A percentile compares a stretch with the other conserved stretches of the same genome.
These are phyloP conservation scores for Neonectria coccinea DNA, from an alignment of 2,329 filamentous ascomycete species.

Conservation along the genomic window DNA sequence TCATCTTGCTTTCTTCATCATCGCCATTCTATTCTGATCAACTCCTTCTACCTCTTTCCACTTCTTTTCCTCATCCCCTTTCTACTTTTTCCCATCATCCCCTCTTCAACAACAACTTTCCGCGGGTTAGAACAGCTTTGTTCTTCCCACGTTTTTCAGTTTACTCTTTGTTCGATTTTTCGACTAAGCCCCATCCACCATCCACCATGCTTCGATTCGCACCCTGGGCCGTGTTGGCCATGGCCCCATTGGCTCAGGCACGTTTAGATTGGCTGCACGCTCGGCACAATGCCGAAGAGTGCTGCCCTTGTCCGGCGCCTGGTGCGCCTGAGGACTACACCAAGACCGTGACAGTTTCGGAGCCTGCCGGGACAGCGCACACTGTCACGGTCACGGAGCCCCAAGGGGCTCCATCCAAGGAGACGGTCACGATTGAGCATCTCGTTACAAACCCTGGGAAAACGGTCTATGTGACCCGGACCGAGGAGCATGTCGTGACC, in stretches of 20 bases:
- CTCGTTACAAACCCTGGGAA: conserved; percentile 40
- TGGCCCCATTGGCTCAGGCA: conserved; percentile 45
- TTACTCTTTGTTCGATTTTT: neutral
- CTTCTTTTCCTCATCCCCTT: conserved; percentile 4
- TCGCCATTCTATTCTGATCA: conserved; percentile 18
- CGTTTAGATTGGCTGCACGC: conserved; percentile 37
- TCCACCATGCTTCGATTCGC: conserved; percentile 43
- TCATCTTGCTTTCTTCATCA: conserved; percentile 18
- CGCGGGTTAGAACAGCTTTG: neutral
- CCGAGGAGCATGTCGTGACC: conserved; percentile 40
- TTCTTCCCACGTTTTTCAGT: conserved; percentile 7
- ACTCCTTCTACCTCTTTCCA: conserved; percentile 1
- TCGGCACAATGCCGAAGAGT: conserved; percentile 40
- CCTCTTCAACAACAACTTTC: neutral
- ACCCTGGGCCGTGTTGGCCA: conserved; percentile 44
- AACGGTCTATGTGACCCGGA: conserved; percentile 42
- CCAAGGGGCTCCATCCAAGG: conserved; percentile 28
- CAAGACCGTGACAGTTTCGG: conserved; percentile 46
- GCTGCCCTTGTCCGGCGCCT: conserved; percentile 46
- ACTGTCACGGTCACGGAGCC: conserved; percentile 38
- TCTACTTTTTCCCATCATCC: neutral
- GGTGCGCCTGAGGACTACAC: conserved; percentile 26
- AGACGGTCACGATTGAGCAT: conserved; percentile 45
- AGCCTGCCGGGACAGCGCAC: conserved; percentile 29
- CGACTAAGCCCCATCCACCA: conserved; percentile 2